These are phyloP conservation scores for Pueraria montana DNA, from an alignment of 306 rosid species.

Conservation along the genomic window DNA sequence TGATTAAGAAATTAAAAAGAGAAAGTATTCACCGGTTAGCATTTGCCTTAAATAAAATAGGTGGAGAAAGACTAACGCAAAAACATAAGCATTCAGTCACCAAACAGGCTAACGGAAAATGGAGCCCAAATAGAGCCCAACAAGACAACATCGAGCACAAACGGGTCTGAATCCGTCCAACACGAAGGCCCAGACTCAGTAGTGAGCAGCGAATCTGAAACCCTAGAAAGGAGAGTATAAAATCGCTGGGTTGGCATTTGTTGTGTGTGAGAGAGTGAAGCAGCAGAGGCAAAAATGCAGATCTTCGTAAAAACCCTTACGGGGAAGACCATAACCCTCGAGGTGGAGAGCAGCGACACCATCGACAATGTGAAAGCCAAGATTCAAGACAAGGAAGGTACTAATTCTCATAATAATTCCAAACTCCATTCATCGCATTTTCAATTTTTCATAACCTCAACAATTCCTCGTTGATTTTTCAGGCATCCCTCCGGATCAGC, in stretches of 20 bases:
- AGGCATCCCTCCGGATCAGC: slow-evolving; percentile 93
- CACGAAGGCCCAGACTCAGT: not conserved
- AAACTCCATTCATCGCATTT: not conserved
- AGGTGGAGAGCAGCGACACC: slow-evolving; percentile 90
- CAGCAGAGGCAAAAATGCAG: slow-evolving; percentile 57
- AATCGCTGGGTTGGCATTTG: not conserved
- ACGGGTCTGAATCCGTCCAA: not conserved
- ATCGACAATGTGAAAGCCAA: slow-evolving; percentile 90
- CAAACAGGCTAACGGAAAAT: too few relatives aligned
- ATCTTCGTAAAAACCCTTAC: slow-evolving; percentile 91
- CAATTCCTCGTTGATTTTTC: not conserved
- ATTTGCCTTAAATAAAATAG: too few relatives aligned
- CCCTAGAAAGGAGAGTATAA: slow-evolving; percentile 50
- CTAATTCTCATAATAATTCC: too few relatives aligned
- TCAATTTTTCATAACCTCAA: not conserved
- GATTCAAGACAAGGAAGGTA: slow-evolving; percentile 94
- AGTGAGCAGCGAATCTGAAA: not conserved
- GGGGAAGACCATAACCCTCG: slow-evolving; percentile 89
- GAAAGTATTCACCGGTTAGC: too few relatives aligned
- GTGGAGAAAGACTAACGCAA: too few relatives aligned
- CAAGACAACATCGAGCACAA: not conserved
- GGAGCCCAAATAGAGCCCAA: not conserved
- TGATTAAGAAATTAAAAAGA: too few relatives aligned
- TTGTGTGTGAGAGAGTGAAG: not conserved
- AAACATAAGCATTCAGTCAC: too few relatives aligned